Percentiles rank a stretch among this genome's conserved stretches.
These are phyloP conservation scores for Wickerhamiella occidentalis DNA, from an alignment of 805 yeast genomes.

Conservation along the genomic window DNA sequence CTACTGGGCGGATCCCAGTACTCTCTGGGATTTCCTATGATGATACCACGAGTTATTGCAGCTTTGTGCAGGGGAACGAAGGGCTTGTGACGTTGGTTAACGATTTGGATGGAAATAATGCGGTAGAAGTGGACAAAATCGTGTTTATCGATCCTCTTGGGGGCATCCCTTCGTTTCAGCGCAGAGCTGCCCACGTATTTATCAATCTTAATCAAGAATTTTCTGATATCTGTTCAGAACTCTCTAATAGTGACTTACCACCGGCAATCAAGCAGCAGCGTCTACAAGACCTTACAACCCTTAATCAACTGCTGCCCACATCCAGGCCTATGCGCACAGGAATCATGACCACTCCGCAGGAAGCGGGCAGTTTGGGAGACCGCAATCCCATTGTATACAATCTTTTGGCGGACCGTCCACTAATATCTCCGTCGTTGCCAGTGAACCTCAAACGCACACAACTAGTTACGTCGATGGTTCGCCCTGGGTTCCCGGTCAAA, in stretches of 20 bases:
- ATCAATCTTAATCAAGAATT: conserved; percentile 78
- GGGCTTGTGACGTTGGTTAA: conserved; percentile 32
- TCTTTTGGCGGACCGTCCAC: conserved; percentile 79
- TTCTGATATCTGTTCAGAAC: conserved; percentile 49
- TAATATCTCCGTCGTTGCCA: conserved; percentile 84
- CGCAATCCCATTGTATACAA: conserved; percentile 84
- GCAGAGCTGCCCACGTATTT: conserved; percentile 70
- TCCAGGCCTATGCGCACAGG: conserved; percentile 60
- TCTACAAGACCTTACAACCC: conserved; percentile 48
- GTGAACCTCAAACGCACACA: conserved; percentile 43
- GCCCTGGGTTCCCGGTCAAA: conserved; percentile 56
- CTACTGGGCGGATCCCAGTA: conserved; percentile 36
- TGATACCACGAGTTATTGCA: conserved; percentile 33
- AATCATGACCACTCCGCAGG: conserved; percentile 68
- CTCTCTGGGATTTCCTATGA: conserved; percentile 60
- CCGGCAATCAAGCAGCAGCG: conserved; percentile 26
- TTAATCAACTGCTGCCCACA: conserved; percentile 43
- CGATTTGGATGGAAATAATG: conserved; percentile 27
- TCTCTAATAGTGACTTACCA: conserved; percentile 31
- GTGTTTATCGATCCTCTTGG: conserved; percentile 71
- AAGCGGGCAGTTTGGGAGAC: conserved; percentile 43
- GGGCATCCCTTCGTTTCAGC: conserved; percentile 80
- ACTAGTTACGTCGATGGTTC: conserved; percentile 64
- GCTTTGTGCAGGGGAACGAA: conserved; percentile 31
- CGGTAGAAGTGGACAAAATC: conserved; percentile 56